Base-by-base conservation (phyloP, 2,329 filamentous ascomycete species). In the Pseudohalonectria lignicola region DNA sequence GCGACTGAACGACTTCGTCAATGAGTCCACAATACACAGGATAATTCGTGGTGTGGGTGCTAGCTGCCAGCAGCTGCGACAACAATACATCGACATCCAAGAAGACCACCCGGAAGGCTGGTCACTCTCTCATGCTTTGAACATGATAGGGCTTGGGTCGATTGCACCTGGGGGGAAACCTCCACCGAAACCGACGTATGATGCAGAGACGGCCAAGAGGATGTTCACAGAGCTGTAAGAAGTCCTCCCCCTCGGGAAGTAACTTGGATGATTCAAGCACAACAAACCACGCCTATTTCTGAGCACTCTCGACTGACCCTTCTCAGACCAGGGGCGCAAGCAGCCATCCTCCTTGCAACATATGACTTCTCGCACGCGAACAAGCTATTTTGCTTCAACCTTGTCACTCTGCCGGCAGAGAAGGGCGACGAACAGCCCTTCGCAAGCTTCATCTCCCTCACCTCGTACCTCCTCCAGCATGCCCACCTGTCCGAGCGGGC, bases 351-450 rank as follows among this genome's bases (percentile, higher is more conserved):
- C 4, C 69, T 98, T 25, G 80, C 86, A 1, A 81, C 86, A 0
- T 98, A 96, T 55, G 92, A 96, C 56, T 96, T 96, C 55, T 79
- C 80, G 3, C 83, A 94, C 53, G 83, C 88, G 25, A 98, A 96
- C 64, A 96, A 95, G 60, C 69, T 95, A 8, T 96, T 98, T 59
- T 90, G 86, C 57, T 82, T 85, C 55, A 88, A 82, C 49, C 62
- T 98, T 31, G 76, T 94, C 37, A 79, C 76, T 3, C 54, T 77
- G 18, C 53, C 72, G 5, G 60, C 77, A 7, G 29, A 29, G 1
- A 76, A 79, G 35, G 80, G 80, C 48, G 74, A 69, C 31, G 79
- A 90, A 50, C 73, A 80, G 1, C 83, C 88, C 0, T 79, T 98
- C 45, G 77, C 82, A 34, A 79, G 76, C 48, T 93, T 90, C 53